These are phyloP conservation scores for Lachnellula willkommii DNA, from an alignment of 2,329 filamentous ascomycete species.

Conservation along the genomic window DNA sequence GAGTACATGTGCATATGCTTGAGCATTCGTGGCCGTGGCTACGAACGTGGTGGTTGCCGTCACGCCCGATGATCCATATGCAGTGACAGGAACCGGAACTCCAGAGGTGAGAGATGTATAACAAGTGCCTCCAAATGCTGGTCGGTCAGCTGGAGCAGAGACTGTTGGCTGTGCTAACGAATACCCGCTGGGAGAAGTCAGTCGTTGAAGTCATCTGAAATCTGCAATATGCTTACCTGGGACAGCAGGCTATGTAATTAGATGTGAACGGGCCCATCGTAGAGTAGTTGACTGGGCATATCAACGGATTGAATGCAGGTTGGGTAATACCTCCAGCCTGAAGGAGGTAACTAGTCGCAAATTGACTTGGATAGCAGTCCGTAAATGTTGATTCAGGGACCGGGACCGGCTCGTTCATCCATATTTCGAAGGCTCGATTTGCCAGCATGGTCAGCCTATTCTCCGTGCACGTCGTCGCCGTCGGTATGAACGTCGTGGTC, in stretches of 20 bases:
- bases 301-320: slow-evolving; percentile 19
- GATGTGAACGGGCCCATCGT: slow-evolving; percentile 19
- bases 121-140: slow-evolving; percentile 24
- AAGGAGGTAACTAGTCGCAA: slow-evolving; percentile 15
- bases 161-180: slow-evolving; percentile 12
- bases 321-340: slow-evolving; percentile 17
- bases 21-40: slow-evolving; percentile 13
- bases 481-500: slow-evolving; percentile 10
- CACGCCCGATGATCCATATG: slow-evolving; percentile 15
- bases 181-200: slow-evolving; percentile 11
- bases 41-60: slow-evolving; percentile 20
- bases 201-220: not conserved
- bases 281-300: slow-evolving; percentile 20
- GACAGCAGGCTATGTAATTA: slow-evolving; percentile 27
- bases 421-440: slow-evolving; percentile 20
- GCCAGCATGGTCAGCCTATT: slow-evolving; percentile 23
- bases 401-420: slow-evolving; percentile 20
- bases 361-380: slow-evolving; percentile 24
- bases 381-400: slow-evolving; percentile 20
- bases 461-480: slow-evolving; percentile 17
- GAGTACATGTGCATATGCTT: slow-evolving; percentile 21
- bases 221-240: slow-evolving; percentile 12
- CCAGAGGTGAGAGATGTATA: slow-evolving; percentile 13
- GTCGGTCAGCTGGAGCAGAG: slow-evolving; percentile 11
- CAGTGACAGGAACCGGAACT: slow-evolving; percentile 13